A percentile compares a stretch with the other conserved stretches of the same genome.
phyloP scores from a whole-genome alignment of 148 eudicot species.

The Camellia lanceoleosa region DNA sequence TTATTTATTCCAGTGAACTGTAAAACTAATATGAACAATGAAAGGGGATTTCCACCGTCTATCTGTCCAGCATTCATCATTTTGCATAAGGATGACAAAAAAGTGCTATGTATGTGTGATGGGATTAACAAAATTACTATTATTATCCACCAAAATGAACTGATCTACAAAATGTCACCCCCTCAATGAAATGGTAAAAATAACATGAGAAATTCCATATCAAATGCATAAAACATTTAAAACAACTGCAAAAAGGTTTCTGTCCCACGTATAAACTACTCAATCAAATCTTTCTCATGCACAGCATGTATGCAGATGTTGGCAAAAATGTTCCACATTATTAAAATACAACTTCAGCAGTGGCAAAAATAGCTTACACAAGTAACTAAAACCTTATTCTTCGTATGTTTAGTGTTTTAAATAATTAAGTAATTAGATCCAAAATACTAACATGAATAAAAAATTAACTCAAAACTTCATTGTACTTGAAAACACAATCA shows the following conservation, averaged over 20 bases:
- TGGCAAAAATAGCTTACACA: not conserved
- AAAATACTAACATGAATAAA: not conserved
- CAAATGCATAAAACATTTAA: not conserved
- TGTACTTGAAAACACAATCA: constrained; percentile 95
- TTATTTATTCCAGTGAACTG: too few species aligned
- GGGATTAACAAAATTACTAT: too few species aligned
- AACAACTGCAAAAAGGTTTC: not conserved
- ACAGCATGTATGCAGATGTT: too few species aligned
- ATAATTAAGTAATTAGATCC: not conserved
- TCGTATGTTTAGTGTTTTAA: not conserved
- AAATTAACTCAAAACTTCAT: constrained; percentile 40
- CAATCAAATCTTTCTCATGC: too few species aligned
- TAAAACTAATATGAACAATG: too few species aligned
- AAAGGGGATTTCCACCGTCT: too few species aligned
- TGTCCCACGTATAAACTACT: not conserved
- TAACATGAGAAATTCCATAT: not conserved
- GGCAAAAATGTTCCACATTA: too few species aligned
- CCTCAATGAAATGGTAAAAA: not conserved
- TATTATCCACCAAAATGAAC: not conserved
- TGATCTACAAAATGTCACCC: not conserved
- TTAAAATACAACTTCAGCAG: not conserved
- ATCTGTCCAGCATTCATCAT: too few species aligned
- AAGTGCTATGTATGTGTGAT: too few species aligned
- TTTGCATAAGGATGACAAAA: too few species aligned
- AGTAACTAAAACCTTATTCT: constrained; percentile 13